phyloP scores from a whole-genome alignment of 1,139 yeast genomes.

The Suhomyces choctaworum region DNA sequence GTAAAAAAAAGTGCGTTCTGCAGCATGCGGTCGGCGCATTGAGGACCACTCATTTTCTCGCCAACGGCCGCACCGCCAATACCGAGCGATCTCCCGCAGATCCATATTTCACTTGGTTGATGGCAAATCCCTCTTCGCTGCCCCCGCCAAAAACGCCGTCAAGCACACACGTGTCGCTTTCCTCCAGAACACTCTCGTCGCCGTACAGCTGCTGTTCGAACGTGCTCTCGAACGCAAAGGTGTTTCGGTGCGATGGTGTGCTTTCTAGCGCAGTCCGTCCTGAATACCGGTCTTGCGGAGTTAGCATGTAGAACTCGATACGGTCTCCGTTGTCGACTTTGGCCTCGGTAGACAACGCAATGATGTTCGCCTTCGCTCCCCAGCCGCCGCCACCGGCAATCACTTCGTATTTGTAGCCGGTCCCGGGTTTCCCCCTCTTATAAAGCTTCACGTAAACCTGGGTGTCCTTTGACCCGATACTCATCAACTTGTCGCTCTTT shows the following conservation, averaged over 20 bases:
- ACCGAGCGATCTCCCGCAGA: slow-evolving; percentile 42
- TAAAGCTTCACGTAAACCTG: slow-evolving; percentile 46
- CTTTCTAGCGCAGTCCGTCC: background rate
- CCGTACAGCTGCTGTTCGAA: slow-evolving; percentile 24
- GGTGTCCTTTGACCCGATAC: slow-evolving; percentile 46
- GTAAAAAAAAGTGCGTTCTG: no score
- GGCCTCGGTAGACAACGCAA: slow-evolving; percentile 61
- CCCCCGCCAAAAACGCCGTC: slow-evolving; percentile 46
- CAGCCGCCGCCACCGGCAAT: slow-evolving; percentile 69
- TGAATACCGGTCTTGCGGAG: slow-evolving; percentile 34
- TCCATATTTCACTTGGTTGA: slow-evolving; percentile 40
- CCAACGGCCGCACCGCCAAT: background rate
- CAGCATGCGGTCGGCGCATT: no score
- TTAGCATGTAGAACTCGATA: slow-evolving; percentile 49
- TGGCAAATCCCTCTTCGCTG: slow-evolving; percentile 45
- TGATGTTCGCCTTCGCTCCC: slow-evolving; percentile 61
- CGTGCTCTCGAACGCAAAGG: slow-evolving; percentile 31
- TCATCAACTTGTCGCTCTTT: slow-evolving; percentile 39
- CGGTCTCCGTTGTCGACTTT: slow-evolving; percentile 43
- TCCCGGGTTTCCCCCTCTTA: slow-evolving; percentile 17
- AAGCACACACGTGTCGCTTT: background rate
- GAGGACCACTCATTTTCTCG: no score
- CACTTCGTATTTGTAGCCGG: slow-evolving; percentile 41
- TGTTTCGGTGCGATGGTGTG: background rate
- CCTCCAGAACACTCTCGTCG: slow-evolving; percentile 13